Evolutionary conservation across 2,329 filamentous ascomycete genomes (phyloP), one percentile per base, ranked within the genome.

Genomic region (Colletotrichum brevisporum): DNA sequence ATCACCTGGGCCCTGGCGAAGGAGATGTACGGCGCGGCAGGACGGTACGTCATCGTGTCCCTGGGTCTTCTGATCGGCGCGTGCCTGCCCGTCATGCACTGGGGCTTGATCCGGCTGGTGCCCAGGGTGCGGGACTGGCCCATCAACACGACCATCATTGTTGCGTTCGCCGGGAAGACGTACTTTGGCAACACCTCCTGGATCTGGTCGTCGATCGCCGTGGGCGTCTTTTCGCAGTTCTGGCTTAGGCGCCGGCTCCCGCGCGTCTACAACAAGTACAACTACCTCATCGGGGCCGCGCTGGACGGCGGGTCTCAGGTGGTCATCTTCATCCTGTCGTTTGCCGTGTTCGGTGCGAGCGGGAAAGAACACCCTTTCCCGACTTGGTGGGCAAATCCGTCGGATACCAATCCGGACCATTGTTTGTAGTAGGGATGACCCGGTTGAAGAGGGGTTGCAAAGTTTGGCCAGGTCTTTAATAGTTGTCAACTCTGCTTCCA

Each of bases 1-100:
- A 73, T 75, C 6, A 74, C 75, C 0, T 76, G 75, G 75, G 63
- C 75, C 3, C 75, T 84, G n/a, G 79, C 82, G 6, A 77, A 79
- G 48, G 73, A 82, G n/a, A 77, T 86, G 71, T 85, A 83, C 73
- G 78, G 75, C 52, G 69, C 81, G 27, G 79, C 78, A 15, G 75
- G 75, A 0, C 76, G 74, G 16, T 84, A 83, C 68, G 73, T 78
- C 55, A 59, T 73, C 72, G 77, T 84, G 0, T 81, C 82, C 0
- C 72, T 84, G 10, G 75, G 78, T 9, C 78, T 83, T 55, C 74
- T 83, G 0, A 56, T 85, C 24, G 84, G 84, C 39, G 81, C 84
- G 67, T 43, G 79, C 13, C 75, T 81, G 0, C 84, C 84, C 0
- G 12, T 84, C 16, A 39, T 74, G n/a, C 73, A 74, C 72, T 75